A percentile compares a stretch with the other conserved stretches of the same genome.
These are phyloP conservation scores for Vitellaria paradoxa DNA, from an alignment of 179 eudicot genomes.

Conservation along the genomic window DNA sequence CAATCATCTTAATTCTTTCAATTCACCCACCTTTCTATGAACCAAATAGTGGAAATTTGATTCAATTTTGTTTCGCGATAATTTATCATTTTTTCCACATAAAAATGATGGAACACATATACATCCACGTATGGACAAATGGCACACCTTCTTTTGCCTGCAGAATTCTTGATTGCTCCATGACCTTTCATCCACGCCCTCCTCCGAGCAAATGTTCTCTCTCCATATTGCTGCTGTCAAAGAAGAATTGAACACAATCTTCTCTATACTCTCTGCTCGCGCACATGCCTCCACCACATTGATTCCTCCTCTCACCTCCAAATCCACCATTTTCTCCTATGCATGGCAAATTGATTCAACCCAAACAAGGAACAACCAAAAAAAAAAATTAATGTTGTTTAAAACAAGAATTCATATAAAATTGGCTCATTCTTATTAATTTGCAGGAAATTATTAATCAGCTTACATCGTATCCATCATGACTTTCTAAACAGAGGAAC, in stretches of 20 bases:
- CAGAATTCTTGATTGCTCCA: constrained; percentile 41
- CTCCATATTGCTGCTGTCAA: constrained; percentile 44
- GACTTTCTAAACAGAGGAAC: constrained; percentile 39
- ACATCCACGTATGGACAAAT: too few species aligned
- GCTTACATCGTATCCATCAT: constrained; percentile 41
- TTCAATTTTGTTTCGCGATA: too few species aligned
- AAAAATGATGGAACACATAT: neutral
- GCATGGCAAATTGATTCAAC: neutral
- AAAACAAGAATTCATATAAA: neutral
- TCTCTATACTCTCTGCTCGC: constrained; percentile 34
- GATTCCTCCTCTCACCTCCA: constrained; percentile 40
- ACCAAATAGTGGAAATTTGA: neutral
- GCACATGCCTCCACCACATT: constrained; percentile 55
- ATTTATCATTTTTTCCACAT: too few species aligned
- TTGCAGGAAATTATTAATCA: neutral
- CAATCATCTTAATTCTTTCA: neutral
- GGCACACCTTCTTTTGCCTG: constrained; percentile 29
- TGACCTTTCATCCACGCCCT: constrained; percentile 39
- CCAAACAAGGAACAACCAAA: constrained; percentile 1
- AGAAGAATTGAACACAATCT: constrained; percentile 42
- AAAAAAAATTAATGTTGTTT: too few species aligned
- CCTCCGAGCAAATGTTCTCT: constrained; percentile 28
- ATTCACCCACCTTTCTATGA: neutral
- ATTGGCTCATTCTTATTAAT: neutral
- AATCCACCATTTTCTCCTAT: constrained; percentile 40